A percentile compares a stretch with the other conserved stretches of the same genome.
Evolutionary conservation across 148 eudicot species (phyloP).

Genomic region (Vaccinium corymbosum): DNA sequence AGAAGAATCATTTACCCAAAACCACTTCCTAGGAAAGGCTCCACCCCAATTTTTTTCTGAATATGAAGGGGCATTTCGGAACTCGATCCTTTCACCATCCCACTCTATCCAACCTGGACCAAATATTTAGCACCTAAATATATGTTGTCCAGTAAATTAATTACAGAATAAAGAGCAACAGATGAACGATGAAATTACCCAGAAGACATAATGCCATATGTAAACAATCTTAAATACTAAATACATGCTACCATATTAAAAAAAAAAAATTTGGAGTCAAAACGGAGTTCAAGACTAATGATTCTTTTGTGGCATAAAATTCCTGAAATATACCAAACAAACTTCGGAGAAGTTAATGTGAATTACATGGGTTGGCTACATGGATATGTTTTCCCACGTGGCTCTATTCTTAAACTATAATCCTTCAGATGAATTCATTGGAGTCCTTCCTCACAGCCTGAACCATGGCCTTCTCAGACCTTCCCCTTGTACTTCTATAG

Average conservation of each 20-base stretch:
- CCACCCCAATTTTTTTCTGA: constrained; percentile 93
- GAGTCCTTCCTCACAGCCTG: background rate
- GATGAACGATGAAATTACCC: background rate
- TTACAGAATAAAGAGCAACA: background rate
- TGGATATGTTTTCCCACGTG: background rate
- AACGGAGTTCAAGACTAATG: background rate
- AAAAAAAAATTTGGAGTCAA: background rate
- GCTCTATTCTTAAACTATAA: background rate
- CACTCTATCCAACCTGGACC: constrained; percentile 97
- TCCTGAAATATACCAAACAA: background rate
- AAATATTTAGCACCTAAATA: constrained; percentile 16
- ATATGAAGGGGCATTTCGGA: constrained; percentile 91
- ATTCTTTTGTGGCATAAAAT: background rate
- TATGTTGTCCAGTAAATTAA: background rate
- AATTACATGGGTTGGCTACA: background rate
- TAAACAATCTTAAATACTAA: background rate
- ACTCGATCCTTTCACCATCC: constrained; percentile 89
- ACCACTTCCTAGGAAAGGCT: constrained; percentile 95
- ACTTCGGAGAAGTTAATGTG: background rate
- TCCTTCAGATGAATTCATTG: background rate
- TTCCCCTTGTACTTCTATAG: background rate
- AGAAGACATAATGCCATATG: background rate
- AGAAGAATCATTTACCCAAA: constrained; percentile 61
- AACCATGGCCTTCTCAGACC: background rate
- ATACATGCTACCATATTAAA: background rate